Evolutionary conservation across 176 grass and related monocot genomes (phyloP).

Genomic region (Ensete ventricosum): DNA sequence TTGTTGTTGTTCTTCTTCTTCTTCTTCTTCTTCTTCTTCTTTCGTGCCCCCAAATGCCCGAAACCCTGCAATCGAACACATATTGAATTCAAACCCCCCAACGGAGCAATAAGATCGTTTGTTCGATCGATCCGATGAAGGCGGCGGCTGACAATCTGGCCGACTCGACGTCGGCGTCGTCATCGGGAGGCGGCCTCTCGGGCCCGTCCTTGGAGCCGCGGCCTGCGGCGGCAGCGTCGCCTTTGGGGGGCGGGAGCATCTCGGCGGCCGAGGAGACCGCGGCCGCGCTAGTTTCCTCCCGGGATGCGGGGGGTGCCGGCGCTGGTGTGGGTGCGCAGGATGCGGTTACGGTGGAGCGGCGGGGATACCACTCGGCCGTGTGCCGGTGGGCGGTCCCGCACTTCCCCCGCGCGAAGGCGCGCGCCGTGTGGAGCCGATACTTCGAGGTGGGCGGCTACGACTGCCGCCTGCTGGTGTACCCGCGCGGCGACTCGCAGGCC

Average conservation of each 20-base stretch:
- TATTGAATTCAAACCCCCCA: too few species aligned
- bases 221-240: slow-evolving; percentile 24
- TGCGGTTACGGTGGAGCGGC: slow-evolving; percentile 57
- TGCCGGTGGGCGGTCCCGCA: slow-evolving; percentile 83
- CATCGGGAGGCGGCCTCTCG: neutral
- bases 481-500: slow-evolving; percentile 71
- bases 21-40: neutral
- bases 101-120: too few species aligned
- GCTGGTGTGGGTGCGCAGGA: neutral
- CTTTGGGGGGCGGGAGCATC: neutral
- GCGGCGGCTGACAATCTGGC: neutral
- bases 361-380: slow-evolving; percentile 54
- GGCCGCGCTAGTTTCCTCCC: neutral
- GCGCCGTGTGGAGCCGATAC: slow-evolving; percentile 78
- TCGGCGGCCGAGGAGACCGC: slow-evolving; percentile 18
- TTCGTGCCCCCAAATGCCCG: neutral
- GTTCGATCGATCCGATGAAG: neutral
- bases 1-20: too few species aligned
- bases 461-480: slow-evolving; percentile 89
- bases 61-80: neutral
- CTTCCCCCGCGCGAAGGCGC: slow-evolving; percentile 62
- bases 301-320: slow-evolving; percentile 11
- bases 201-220: slow-evolving; percentile 4
- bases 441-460: slow-evolving; percentile 89
- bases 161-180: neutral